These are phyloP conservation scores for Periconia digitata DNA, from an alignment of 2,329 filamentous ascomycete species.

Conservation along the genomic window DNA sequence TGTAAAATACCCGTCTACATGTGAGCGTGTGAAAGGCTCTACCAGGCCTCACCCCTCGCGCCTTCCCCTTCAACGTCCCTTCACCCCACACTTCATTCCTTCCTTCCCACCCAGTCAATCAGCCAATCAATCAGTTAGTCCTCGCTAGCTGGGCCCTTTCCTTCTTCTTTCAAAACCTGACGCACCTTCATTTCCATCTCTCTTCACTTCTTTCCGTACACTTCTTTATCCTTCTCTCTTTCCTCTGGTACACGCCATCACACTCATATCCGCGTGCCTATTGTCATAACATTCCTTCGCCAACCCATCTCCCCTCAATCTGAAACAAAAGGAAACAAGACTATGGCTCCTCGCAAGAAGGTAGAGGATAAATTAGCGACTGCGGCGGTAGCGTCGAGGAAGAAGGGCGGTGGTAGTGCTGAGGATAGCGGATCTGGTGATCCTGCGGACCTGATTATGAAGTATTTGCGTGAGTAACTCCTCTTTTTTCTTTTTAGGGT, in stretches of 20 bases:
- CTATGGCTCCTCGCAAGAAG: constrained; percentile 44
- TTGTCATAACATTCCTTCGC: neutral
- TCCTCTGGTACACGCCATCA: too few species aligned
- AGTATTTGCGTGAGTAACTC: constrained; percentile 52
- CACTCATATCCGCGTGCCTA: neutral
- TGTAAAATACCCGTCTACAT: too few species aligned
- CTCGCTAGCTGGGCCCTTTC: too few species aligned
- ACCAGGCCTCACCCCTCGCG: too few species aligned
- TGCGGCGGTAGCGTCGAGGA: neutral
- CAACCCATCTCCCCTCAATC: neutral
- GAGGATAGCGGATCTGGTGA: constrained; percentile 16
- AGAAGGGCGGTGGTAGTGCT: neutral
- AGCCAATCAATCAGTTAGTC: too few species aligned
- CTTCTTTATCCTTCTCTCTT: neutral
- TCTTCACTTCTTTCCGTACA: neutral
- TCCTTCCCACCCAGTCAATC: neutral
- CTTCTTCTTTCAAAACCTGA: too few species aligned
- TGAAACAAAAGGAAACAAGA: too few species aligned
- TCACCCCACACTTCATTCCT: neutral
- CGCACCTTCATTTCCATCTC: neutral
- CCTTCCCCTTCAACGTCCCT: neutral
- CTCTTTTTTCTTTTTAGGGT: neutral
- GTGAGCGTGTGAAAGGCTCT: too few species aligned
- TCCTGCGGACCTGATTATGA: constrained; percentile 49
- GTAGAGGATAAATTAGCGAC: constrained; percentile 12